Evolutionary conservation across 2,329 filamentous ascomycete species (phyloP), one percentile per base, ranked within the genome.

Genomic region (Acephala macrosclerotiorum): DNA sequence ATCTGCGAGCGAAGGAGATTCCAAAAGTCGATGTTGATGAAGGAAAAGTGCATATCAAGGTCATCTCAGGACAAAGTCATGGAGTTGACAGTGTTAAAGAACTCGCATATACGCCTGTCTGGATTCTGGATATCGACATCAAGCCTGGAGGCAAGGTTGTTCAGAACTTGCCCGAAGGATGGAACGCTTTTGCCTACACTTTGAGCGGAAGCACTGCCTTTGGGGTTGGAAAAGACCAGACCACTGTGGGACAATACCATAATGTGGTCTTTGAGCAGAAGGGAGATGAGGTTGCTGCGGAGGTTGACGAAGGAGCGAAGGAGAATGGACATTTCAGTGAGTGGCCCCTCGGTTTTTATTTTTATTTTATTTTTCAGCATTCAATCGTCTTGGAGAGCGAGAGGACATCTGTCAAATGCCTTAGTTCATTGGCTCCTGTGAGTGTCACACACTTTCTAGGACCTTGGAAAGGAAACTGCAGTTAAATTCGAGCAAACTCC

Each of bases 61-160:
- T 98, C 71, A 98, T 98, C 72, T 94, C 90, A 0, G 96, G 95
- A 22, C 88, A 91, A 76, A 90, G 89, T 62, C 90, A 94, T 74
- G 94, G 93, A 53, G 87, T 96, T 60, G 94, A 97, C 76, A 93
- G 90, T 16, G 87, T 97, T 61, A 89, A 95, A 76, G 94, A 98
- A 75, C 83, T 98, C 53, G 94, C 95, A 16, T 97, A 98, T 79
- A 98, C 95, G 1, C 96, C 96, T 0, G 94, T 98, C n/a, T 98
- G 95, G 95, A 84, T 97, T 68, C 84, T 98, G 53, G 95, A 98
- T 77, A 83, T 97, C 60, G 89, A 87, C 22, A 87, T 98, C 61
- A 81, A 88, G 73, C 94, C 94, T 0, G 95, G 95, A 61, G 94
- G 92, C 56, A 87, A 84, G 66, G 82, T 98, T 70, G 84, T 83